Conservation (phyloP, 192 early-diverging fungal genomes). For the Mortierella antarctica region DNA sequence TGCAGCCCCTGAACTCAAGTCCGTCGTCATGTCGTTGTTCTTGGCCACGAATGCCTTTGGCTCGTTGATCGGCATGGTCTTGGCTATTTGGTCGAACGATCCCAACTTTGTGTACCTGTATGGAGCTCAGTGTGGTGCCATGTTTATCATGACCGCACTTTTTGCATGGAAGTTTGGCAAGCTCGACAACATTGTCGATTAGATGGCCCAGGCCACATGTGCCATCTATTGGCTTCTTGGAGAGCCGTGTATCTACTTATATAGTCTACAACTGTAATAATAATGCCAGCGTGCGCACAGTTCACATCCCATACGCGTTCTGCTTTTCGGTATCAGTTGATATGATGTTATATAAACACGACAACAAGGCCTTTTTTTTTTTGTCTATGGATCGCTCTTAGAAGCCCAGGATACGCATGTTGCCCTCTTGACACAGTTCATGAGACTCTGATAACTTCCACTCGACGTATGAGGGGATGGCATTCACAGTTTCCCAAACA, state of each 20-base stretch:
- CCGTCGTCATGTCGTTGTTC: conserved; percentile 73
- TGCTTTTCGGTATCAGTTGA: too few relatives aligned
- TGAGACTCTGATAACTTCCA: conserved; percentile 24
- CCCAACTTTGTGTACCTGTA: conserved; percentile 70
- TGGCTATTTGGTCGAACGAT: conserved; percentile 64
- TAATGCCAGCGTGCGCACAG: too few relatives aligned
- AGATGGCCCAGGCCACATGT: too few relatives aligned
- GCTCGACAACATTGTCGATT: conserved; percentile 49
- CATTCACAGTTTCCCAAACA: conserved; percentile 32
- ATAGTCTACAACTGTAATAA: too few relatives aligned
- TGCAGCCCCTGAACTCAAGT: conserved; percentile 71
- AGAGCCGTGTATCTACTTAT: too few relatives aligned
- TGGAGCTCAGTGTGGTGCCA: conserved; percentile 60
- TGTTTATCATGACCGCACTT: conserved; percentile 53
- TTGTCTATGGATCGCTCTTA: not conserved
- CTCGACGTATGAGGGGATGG: conserved; percentile 29
- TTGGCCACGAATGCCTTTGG: conserved; percentile 71
- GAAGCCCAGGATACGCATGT: conserved; percentile 17
- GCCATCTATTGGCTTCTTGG: too few relatives aligned
- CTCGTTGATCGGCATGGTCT: conserved; percentile 69
- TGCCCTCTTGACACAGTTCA: conserved; percentile 2
- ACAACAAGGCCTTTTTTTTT: too few relatives aligned
- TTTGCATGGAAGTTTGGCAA: conserved; percentile 66
- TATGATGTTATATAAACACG: too few relatives aligned
- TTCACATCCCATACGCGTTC: too few relatives aligned